phyloP scores from a whole-genome alignment of 2,329 filamentous ascomycete species.

The Fusarium anthophilum region DNA sequence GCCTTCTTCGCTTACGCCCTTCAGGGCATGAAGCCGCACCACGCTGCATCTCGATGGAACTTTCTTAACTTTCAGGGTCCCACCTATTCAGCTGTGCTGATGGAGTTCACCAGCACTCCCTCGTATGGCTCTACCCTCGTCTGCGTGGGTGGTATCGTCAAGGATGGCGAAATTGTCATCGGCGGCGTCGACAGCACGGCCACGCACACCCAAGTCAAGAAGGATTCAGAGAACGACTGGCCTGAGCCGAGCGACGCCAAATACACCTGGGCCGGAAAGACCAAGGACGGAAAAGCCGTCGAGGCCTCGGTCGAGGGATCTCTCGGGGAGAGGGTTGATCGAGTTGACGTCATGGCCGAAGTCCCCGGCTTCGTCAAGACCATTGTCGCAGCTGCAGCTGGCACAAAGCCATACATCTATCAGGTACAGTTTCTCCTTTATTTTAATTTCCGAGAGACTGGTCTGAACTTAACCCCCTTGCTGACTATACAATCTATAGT shows the following conservation, averaged over 20 bases:
- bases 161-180: constrained; percentile 81
- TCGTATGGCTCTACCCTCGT: constrained; percentile 91
- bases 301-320: constrained; percentile 74
- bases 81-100: constrained; percentile 86
- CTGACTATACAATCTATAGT: constrained; percentile 61
- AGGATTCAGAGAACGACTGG: constrained; percentile 86
- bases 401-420: constrained; percentile 97
- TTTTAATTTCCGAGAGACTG: constrained; percentile 12
- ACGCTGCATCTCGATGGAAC: constrained; percentile 92
- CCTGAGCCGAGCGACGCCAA: constrained; percentile 81
- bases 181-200: constrained; percentile 73
- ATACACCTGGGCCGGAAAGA: constrained; percentile 81
- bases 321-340: constrained; percentile 76
- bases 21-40: constrained; percentile 99
- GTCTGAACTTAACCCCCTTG: constrained; percentile 16
- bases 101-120: constrained; percentile 94
- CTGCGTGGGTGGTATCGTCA: constrained; percentile 82
- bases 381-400: constrained; percentile 86
- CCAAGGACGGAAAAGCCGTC: constrained; percentile 78
- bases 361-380: constrained; percentile 95
- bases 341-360: constrained; percentile 94
- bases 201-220: constrained; percentile 73
- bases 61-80: constrained; percentile 92
- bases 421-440: constrained; percentile 66
- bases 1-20: constrained; percentile 85